Evolutionary conservation across 331 rosid genomes (phyloP).

Genomic region (Arachis monticola): DNA sequence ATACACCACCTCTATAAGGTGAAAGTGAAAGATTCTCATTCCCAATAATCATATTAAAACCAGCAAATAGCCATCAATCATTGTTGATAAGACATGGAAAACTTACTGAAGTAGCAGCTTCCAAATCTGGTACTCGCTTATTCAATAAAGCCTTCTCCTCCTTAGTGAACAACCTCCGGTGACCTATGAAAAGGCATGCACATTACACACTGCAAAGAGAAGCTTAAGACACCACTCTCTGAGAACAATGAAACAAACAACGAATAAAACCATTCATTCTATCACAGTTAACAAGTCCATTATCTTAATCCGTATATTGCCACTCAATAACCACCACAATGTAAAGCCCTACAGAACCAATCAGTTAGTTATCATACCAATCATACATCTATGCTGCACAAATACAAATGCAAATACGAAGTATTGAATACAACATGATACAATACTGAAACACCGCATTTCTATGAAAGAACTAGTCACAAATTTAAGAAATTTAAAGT

Average conservation of each 20-base stretch:
- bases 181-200: conserved; percentile 49
- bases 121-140: conserved; percentile 62
- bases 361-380: not conserved
- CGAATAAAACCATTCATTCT: not conserved
- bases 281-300: not conserved
- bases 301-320: conserved; percentile 9
- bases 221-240: conserved; percentile 19
- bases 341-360: not conserved
- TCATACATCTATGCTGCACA: not conserved
- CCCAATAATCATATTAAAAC: not conserved
- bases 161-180: conserved; percentile 66
- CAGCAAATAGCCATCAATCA: not conserved
- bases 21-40: not conserved
- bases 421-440: no score
- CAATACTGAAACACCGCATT: no score
- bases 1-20: not conserved
- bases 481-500: no score
- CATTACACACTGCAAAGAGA: not conserved
- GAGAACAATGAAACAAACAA: not conserved
- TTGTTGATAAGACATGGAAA: conserved; percentile 16
- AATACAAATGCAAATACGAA: no score
- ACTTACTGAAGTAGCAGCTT: conserved; percentile 82
- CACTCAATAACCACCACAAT: conserved; percentile 1
- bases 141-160: conserved; percentile 78
- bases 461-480: no score